Conservation (phyloP, 2,329 filamentous ascomycete genomes). For the Leptographium wingfieldii region DNA sequence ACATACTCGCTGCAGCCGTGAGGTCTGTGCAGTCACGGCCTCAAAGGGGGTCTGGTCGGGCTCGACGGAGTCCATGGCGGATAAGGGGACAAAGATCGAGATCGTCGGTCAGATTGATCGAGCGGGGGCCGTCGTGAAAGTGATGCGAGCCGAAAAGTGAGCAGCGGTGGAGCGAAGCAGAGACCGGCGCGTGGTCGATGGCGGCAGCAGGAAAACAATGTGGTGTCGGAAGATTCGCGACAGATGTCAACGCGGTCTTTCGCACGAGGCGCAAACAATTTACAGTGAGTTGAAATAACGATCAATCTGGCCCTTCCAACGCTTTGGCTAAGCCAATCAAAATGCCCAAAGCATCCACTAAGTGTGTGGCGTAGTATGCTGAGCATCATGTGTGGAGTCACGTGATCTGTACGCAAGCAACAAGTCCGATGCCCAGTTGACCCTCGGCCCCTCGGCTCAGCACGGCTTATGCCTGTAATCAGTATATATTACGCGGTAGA, state of each 20-base stretch:
- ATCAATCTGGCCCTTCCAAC: neutral
- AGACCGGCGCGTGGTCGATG: neutral
- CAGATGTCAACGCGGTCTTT: neutral
- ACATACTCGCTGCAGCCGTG: constrained; percentile 53
- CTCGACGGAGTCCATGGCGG: constrained; percentile 72
- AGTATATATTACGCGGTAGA: neutral
- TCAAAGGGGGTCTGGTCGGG: constrained; percentile 86
- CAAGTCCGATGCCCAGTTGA: neutral
- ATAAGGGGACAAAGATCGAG: neutral
- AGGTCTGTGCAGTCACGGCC: constrained; percentile 76
- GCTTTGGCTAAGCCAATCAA: neutral
- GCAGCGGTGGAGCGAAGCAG: neutral
- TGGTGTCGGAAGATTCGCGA: neutral
- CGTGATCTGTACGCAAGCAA: neutral
- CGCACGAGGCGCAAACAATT: neutral
- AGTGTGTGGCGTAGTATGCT: neutral
- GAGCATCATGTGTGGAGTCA: neutral
- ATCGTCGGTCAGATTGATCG: neutral
- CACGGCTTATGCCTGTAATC: neutral
- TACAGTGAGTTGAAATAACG: neutral
- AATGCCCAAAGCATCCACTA: neutral
- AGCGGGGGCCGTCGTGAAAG: neutral
- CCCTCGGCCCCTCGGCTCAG: neutral
- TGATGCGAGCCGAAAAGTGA: neutral
- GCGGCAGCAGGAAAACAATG: neutral